These are phyloP conservation scores for Fusarium pseudocircinatum DNA, from an alignment of 2,329 filamentous ascomycete genomes.

Conservation along the genomic window DNA sequence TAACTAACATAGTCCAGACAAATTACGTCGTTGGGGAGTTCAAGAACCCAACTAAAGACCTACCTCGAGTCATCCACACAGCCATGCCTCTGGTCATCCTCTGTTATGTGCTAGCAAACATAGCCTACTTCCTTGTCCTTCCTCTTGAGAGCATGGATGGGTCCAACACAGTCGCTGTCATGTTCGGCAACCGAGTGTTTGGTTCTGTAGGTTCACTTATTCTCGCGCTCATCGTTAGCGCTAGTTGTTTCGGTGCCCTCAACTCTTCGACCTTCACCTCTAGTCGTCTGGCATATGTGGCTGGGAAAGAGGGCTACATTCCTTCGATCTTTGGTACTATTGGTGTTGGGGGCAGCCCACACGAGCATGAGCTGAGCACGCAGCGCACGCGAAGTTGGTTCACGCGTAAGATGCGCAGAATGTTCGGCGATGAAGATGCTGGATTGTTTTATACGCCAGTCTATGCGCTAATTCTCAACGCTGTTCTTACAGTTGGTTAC, in stretches of 20 bases:
- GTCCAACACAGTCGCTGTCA: slow-evolving; percentile 94
- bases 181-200: slow-evolving; percentile 91
- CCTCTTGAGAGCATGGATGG: slow-evolving; percentile 82
- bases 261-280: slow-evolving; percentile 96
- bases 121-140: slow-evolving; percentile 94
- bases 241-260: slow-evolving; percentile 92
- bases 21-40: slow-evolving; percentile 99
- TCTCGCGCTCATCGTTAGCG: slow-evolving; percentile 87
- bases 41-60: slow-evolving; percentile 86
- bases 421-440: slow-evolving; percentile 79
- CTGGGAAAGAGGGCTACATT: slow-evolving; percentile 94
- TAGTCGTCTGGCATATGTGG: slow-evolving; percentile 90
- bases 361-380: slow-evolving; percentile 53
- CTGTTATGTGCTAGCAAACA: slow-evolving; percentile 88
- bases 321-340: slow-evolving; percentile 85
- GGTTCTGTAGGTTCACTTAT: slow-evolving; percentile 83
- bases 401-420: slow-evolving; percentile 65
- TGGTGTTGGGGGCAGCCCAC: slow-evolving; percentile 67
- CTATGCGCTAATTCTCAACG: slow-evolving; percentile 87
- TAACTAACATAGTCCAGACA: slow-evolving; percentile 65
- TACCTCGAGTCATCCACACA: slow-evolving; percentile 94
- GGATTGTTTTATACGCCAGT: slow-evolving; percentile 95
- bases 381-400: slow-evolving; percentile 65
- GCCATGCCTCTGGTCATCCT: slow-evolving; percentile 94
- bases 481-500: slow-evolving; percentile 76